A percentile compares a stretch with the other conserved stretches of the same genome.
phyloP scores from a whole-genome alignment of 2,329 filamentous ascomycete genomes.

The Aspergillus caelatus region DNA sequence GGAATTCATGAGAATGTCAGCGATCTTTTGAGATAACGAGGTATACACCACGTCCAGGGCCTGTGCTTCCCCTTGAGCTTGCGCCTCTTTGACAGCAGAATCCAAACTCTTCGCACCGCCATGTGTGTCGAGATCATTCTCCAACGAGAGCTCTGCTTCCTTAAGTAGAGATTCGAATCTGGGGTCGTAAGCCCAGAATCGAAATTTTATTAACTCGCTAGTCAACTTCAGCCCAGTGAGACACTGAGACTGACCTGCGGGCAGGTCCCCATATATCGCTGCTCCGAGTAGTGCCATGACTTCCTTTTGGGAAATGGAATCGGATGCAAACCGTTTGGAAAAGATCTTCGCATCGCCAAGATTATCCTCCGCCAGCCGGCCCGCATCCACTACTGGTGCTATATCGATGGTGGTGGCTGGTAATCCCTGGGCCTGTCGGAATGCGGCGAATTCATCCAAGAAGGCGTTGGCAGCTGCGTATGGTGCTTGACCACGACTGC shows the following conservation, averaged over 20 bases:
- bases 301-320: neutral
- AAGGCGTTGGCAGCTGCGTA: neutral
- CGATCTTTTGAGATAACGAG: neutral
- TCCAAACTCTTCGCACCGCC: neutral
- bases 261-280: neutral
- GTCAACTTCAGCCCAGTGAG: neutral
- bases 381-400: neutral
- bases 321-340: neutral
- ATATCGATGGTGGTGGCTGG: neutral
- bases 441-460: neutral
- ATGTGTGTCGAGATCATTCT: neutral
- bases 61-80: neutral
- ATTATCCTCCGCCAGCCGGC: neutral
- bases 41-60: neutral
- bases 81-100: neutral
- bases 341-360: neutral
- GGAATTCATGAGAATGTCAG: neutral
- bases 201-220: neutral
- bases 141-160: neutral
- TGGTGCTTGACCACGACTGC: conserved; percentile 15
- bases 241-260: neutral
- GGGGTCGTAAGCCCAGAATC: neutral
- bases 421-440: neutral
- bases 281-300: neutral
- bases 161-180: neutral